Evolutionary conservation across 306 rosid species (phyloP).

Genomic region (Astragalus membranaceus): DNA sequence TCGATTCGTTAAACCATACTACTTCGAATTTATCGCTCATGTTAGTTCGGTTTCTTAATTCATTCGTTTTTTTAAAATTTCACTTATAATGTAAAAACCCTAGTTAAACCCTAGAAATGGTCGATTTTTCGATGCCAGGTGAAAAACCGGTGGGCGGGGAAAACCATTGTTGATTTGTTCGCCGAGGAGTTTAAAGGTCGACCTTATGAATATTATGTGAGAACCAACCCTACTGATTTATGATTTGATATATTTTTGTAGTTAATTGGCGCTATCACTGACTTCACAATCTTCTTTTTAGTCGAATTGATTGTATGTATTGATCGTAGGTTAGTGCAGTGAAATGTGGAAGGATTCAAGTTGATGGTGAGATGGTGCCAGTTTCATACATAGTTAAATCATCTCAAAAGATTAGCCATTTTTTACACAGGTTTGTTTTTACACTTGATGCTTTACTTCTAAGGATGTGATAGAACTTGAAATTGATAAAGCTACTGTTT

Average conservation of each 20-base stretch:
- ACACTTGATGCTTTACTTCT: constrained; percentile 1
- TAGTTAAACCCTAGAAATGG: constrained; percentile 26
- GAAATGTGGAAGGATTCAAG: constrained; percentile 43
- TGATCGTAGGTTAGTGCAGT: constrained; percentile 26
- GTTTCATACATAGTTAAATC: constrained; percentile 42
- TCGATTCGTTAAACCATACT: constrained; percentile 75
- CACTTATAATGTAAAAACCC: constrained; percentile 9
- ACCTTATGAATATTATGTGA: constrained; percentile 76
- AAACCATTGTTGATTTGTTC: constrained; percentile 78
- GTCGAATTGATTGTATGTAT: neutral
- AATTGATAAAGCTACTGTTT: constrained; percentile 31
- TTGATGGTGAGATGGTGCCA: constrained; percentile 33
- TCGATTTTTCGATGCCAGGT: constrained; percentile 44
- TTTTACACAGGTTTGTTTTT: constrained; percentile 64
- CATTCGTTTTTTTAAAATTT: neutral
- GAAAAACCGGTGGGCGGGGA: constrained; percentile 89
- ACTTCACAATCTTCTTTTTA: neutral
- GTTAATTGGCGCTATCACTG: neutral
- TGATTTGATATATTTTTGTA: too few relatives aligned
- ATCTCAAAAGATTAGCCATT: constrained; percentile 84
- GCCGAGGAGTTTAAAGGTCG: constrained; percentile 92
- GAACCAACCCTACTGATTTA: neutral
- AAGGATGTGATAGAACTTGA: constrained; percentile 18
- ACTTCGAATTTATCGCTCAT: constrained; percentile 87
- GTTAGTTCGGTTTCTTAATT: constrained; percentile 25